Percentiles rank a stretch among this genome's conserved stretches.
Evolutionary conservation across 768 basidiomycete genomes (phyloP).

Genomic region (Nidularia sp.): DNA sequence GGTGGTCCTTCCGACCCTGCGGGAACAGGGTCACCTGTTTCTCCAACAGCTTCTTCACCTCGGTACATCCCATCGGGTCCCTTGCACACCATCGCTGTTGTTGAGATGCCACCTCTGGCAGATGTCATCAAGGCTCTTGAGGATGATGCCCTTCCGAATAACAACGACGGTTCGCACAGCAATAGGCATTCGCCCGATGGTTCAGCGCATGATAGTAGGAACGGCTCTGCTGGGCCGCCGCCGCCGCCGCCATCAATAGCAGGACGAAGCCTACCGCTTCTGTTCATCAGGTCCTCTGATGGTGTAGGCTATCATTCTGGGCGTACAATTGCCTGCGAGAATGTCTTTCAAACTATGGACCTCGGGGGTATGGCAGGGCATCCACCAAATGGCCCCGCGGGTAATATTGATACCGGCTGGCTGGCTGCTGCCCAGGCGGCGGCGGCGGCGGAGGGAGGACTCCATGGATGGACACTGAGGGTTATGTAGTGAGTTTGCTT

Average conservation of each 20-base stretch:
- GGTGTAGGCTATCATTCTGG: conserved; percentile 91
- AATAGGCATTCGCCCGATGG: conserved; percentile 29
- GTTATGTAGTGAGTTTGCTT: conserved; percentile 51
- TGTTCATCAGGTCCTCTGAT: conserved; percentile 79
- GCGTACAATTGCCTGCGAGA: conserved; percentile 78
- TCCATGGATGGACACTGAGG: conserved; percentile 76
- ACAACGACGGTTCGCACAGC: conserved; percentile 34
- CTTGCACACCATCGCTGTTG: conserved; percentile 77
- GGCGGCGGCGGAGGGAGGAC: conserved; percentile 58
- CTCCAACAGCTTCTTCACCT: conserved; percentile 25
- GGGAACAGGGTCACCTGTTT: too few species aligned
- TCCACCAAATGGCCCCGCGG: conserved; percentile 39
- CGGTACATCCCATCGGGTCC: conserved; percentile 52
- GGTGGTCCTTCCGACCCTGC: conserved; percentile 21
- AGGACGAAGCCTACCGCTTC: conserved; percentile 68
- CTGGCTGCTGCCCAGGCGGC: conserved; percentile 71
- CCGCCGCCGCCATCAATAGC: conserved; percentile 49
- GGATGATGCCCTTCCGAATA: conserved; percentile 53
- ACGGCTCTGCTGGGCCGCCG: conserved; percentile 12
- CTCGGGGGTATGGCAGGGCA: conserved; percentile 46
- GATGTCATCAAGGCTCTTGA: conserved; percentile 79
- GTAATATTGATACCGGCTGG: conserved; percentile 61
- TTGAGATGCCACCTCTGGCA: conserved; percentile 75
- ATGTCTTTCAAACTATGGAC: conserved; percentile 70
- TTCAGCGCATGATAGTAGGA: conserved; percentile 18